phyloP scores from a whole-genome alignment of 352 stramenopile species.

The Globisporangium takayamanum region DNA sequence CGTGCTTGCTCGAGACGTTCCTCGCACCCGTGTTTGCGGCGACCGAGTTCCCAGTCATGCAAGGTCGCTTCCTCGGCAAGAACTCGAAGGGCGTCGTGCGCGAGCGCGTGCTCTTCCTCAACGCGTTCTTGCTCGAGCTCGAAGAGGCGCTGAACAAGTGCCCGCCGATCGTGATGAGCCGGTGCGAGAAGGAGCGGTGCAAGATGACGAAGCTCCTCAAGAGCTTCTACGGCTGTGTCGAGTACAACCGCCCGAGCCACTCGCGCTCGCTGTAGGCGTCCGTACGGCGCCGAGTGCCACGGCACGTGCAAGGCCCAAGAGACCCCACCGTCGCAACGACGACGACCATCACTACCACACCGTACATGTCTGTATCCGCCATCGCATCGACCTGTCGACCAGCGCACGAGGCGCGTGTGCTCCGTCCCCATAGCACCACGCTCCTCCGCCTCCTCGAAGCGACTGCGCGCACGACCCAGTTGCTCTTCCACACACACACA shows the following conservation, averaged over 20 bases:
- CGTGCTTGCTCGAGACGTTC: slow-evolving; percentile 62
- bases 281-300: too few relatives aligned
- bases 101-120: slow-evolving; percentile 73
- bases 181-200: slow-evolving; percentile 76
- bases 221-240: slow-evolving; percentile 76
- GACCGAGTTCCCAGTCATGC: slow-evolving; percentile 73
- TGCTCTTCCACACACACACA: too few relatives aligned
- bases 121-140: slow-evolving; percentile 72
- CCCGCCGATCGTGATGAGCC: slow-evolving; percentile 58
- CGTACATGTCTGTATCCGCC: too few relatives aligned
- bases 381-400: too few relatives aligned
- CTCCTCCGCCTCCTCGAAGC: not conserved
- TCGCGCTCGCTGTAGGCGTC: slow-evolving; percentile 46
- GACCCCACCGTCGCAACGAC: too few relatives aligned
- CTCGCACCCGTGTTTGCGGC: slow-evolving; percentile 58
- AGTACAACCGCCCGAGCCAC: slow-evolving; percentile 32
- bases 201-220: slow-evolving; percentile 83
- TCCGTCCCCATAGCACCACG: too few relatives aligned
- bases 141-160: slow-evolving; percentile 76
- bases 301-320: too few relatives aligned
- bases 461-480: not conserved
- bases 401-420: too few relatives aligned
- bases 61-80: slow-evolving; percentile 68
- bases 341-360: not conserved
- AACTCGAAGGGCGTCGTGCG: slow-evolving; percentile 77